A percentile compares a stretch with the other conserved stretches of the same genome.
Evolutionary conservation across 768 basidiomycete species (phyloP).

Genomic region (Kwoniella shandongensis): DNA sequence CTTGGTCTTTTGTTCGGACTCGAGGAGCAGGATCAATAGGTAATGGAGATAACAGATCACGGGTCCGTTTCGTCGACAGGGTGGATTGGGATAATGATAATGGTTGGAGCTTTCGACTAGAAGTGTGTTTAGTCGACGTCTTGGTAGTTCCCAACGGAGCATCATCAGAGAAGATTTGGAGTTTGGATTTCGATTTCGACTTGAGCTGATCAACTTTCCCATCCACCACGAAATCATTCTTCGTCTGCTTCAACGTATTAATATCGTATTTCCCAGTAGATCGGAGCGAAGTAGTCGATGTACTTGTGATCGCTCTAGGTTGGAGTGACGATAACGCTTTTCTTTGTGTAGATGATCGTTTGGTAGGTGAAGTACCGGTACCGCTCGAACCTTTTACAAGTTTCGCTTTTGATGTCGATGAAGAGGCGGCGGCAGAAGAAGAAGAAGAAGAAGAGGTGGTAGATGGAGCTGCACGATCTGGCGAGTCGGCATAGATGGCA

Average conservation of each 20-base stretch:
- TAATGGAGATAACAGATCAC: conserved; percentile 15
- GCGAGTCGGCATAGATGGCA: conserved; percentile 51
- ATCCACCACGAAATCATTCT: too few relatives aligned
- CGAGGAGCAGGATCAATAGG: conserved; percentile 7
- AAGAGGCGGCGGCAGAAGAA: background rate
- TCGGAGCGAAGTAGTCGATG: background rate
- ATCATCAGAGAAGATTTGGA: too few relatives aligned
- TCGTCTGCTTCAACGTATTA: too few relatives aligned
- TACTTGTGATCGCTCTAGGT: background rate
- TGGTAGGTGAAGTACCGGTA: background rate
- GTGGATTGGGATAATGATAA: background rate
- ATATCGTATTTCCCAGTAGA: too few relatives aligned
- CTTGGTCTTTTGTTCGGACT: too few relatives aligned
- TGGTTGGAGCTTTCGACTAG: background rate
- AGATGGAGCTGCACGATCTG: conserved; percentile 13
- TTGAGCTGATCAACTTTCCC: too few relatives aligned
- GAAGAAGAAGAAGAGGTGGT: conserved; percentile 6
- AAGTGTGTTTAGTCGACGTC: too few relatives aligned
- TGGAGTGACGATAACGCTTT: conserved; percentile 12
- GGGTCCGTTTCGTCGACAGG: conserved; percentile 5
- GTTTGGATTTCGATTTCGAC: too few relatives aligned
- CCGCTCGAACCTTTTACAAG: background rate
- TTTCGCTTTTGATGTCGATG: background rate
- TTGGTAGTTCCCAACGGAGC: too few relatives aligned
- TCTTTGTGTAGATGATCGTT: background rate